Conservation (phyloP, 495 filamentous ascomycete species). For the Neurospora discreta region DNA sequence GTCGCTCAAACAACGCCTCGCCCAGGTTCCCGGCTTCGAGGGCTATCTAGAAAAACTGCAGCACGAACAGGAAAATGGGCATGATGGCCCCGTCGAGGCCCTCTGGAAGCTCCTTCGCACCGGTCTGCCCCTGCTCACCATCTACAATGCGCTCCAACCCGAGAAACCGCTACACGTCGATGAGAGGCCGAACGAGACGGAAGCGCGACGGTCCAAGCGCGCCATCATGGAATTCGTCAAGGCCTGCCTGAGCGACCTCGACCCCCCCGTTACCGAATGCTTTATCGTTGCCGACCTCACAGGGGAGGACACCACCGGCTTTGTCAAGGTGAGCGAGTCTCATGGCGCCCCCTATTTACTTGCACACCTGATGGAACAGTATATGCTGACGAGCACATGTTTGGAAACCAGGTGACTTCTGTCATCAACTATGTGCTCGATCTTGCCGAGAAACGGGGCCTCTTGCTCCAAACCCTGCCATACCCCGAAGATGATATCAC, state of each 20-base stretch:
- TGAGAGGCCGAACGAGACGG: conserved; percentile 41
- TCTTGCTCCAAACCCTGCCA: conserved; percentile 47
- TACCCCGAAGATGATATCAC: conserved; percentile 35
- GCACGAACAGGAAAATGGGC: conserved; percentile 33
- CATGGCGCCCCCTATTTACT: background rate
- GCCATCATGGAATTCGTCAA: conserved; percentile 47
- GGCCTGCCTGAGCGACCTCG: conserved; percentile 52
- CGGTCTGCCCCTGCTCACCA: conserved; percentile 73
- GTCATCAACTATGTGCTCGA: conserved; percentile 90
- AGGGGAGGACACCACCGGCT: conserved; percentile 89
- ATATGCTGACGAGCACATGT: background rate
- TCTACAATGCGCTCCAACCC: conserved; percentile 78
- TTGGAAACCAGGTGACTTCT: conserved; percentile 32
- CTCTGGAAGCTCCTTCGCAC: conserved; percentile 81
- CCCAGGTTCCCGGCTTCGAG: conserved; percentile 74
- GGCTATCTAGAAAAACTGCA: conserved; percentile 53
- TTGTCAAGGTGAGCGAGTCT: conserved; percentile 64
- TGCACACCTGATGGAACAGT: background rate
- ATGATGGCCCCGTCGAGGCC: conserved; percentile 67
- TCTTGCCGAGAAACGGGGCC: conserved; percentile 60
- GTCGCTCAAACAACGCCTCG: conserved; percentile 65
- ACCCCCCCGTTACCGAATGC: conserved; percentile 66
- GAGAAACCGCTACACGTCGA: conserved; percentile 49
- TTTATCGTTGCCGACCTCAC: conserved; percentile 89
- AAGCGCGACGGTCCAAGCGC: conserved; percentile 53